Evolutionary conservation across 2,329 filamentous ascomycete genomes (phyloP).

Genomic region (Aspergillus sp.): DNA sequence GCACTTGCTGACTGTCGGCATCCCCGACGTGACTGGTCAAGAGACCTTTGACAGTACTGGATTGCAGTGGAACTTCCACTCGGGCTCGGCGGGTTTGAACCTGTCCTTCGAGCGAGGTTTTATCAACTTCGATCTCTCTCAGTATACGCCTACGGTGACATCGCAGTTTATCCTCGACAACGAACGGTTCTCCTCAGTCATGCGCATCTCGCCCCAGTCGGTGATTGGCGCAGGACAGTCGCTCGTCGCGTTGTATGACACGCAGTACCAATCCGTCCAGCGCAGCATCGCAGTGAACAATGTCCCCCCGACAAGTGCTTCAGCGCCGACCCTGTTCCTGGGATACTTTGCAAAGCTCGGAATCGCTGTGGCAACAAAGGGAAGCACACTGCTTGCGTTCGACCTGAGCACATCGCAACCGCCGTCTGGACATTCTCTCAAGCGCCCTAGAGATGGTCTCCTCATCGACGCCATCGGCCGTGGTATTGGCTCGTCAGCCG

Average conservation of each 20-base stretch:
- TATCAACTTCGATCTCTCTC: constrained; percentile 37
- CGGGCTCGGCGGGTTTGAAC: constrained; percentile 32
- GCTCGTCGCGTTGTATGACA: constrained; percentile 40
- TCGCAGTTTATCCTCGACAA: constrained; percentile 33
- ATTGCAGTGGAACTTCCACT: constrained; percentile 35
- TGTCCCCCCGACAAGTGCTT: constrained; percentile 18
- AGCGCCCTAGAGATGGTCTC: constrained; percentile 34
- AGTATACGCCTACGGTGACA: constrained; percentile 33
- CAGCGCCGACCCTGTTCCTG: constrained; percentile 29
- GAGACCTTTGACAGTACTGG: constrained; percentile 17
- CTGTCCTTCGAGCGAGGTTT: constrained; percentile 36
- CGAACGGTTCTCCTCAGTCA: constrained; percentile 34
- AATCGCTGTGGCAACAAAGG: constrained; percentile 36
- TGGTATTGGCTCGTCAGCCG: constrained; percentile 29
- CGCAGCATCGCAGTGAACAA: constrained; percentile 32
- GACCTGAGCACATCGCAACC: constrained; percentile 33
- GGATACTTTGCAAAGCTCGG: constrained; percentile 40
- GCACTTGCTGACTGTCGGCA: constrained; percentile 30
- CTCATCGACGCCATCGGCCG: constrained; percentile 39
- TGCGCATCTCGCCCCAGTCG: constrained; percentile 38
- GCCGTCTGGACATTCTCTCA: constrained; percentile 24
- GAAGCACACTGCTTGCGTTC: constrained; percentile 38
- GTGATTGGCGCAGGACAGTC: constrained; percentile 37
- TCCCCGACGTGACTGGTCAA: constrained; percentile 26
- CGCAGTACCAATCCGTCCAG: constrained; percentile 42